phyloP scores from a whole-genome alignment of 2,329 filamentous ascomycete species.

The Westerdykella aurantiaca region DNA sequence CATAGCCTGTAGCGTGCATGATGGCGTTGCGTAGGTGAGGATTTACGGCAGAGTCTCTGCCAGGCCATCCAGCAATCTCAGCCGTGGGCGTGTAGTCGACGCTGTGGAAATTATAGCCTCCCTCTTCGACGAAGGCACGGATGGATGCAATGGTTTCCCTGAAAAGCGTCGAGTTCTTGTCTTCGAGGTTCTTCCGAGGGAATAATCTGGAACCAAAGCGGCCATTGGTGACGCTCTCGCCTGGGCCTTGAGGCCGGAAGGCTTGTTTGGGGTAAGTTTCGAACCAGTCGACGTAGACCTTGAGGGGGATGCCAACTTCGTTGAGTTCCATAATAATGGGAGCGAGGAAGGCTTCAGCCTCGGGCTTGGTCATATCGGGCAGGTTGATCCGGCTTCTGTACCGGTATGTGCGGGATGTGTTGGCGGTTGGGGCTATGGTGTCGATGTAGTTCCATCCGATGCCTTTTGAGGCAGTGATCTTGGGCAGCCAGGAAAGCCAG shows the following conservation, averaged over 20 bases:
- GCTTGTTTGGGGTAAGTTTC: slow-evolving; percentile 15
- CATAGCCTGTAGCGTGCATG: slow-evolving; percentile 25
- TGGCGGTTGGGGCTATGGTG: slow-evolving; percentile 7
- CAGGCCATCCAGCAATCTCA: slow-evolving; percentile 15
- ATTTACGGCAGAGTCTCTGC: slow-evolving; percentile 17
- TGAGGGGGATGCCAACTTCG: slow-evolving; percentile 12
- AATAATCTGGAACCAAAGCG: slow-evolving; percentile 30
- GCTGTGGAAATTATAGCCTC: slow-evolving; percentile 22
- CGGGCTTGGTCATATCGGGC: slow-evolving; percentile 10
- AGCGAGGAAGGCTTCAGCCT: slow-evolving; percentile 14
- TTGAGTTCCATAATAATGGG: slow-evolving; percentile 19
- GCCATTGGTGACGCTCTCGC: slow-evolving; percentile 11
- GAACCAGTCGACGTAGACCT: slow-evolving; percentile 8
- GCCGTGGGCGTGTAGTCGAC: slow-evolving; percentile 17
- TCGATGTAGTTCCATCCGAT: slow-evolving; percentile 21
- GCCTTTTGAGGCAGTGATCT: slow-evolving; percentile 19
- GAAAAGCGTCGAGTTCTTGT: slow-evolving; percentile 13
- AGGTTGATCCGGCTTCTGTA: slow-evolving; percentile 16
- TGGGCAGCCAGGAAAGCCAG: slow-evolving; percentile 20
- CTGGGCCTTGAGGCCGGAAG: slow-evolving; percentile 14
- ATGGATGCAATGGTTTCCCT: slow-evolving; percentile 16
- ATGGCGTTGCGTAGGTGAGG: slow-evolving; percentile 18
- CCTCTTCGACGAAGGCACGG: slow-evolving; percentile 15
- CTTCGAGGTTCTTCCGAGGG: slow-evolving; percentile 23
- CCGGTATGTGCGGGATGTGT: slow-evolving; percentile 9